Evolutionary conservation across 2,329 filamentous ascomycete genomes (phyloP).

Genomic region (Metarhizium guizhouense): DNA sequence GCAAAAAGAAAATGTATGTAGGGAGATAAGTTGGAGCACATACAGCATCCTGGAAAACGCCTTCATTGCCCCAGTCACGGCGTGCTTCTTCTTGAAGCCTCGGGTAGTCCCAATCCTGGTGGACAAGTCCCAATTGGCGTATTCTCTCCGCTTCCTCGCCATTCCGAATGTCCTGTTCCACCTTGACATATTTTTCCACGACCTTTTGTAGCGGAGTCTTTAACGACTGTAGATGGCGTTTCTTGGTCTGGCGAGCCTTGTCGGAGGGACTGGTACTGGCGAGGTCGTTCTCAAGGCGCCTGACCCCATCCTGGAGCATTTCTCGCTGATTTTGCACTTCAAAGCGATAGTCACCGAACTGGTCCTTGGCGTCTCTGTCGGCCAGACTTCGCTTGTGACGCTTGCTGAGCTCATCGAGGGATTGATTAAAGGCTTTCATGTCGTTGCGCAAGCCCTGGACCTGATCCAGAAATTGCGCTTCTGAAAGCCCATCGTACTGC

Average conservation of each 20-base stretch:
- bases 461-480: constrained; percentile 43
- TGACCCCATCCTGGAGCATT: constrained; percentile 72
- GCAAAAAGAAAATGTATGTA: background rate
- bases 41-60: constrained; percentile 76
- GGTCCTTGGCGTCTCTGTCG: constrained; percentile 50
- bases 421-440: constrained; percentile 56
- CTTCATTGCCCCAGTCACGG: constrained; percentile 67
- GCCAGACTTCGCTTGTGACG: constrained; percentile 65
- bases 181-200: constrained; percentile 11
- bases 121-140: constrained; percentile 73
- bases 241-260: constrained; percentile 54
- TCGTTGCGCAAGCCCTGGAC: constrained; percentile 58
- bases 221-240: constrained; percentile 59
- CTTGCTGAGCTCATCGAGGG: constrained; percentile 58
- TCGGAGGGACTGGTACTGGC: constrained; percentile 48
- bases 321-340: constrained; percentile 65
- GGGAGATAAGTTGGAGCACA: constrained; percentile 21
- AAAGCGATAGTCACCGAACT: constrained; percentile 58
- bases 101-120: constrained; percentile 66
- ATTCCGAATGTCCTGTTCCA: constrained; percentile 15
- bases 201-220: constrained; percentile 64
- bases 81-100: constrained; percentile 63
- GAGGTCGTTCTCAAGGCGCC: constrained; percentile 63
- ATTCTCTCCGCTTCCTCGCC: constrained; percentile 70
- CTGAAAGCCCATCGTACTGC: constrained; percentile 31